These are phyloP conservation scores for Scheffersomyces stipitis DNA, from an alignment of 805 yeast genomes.

Conservation along the genomic window DNA sequence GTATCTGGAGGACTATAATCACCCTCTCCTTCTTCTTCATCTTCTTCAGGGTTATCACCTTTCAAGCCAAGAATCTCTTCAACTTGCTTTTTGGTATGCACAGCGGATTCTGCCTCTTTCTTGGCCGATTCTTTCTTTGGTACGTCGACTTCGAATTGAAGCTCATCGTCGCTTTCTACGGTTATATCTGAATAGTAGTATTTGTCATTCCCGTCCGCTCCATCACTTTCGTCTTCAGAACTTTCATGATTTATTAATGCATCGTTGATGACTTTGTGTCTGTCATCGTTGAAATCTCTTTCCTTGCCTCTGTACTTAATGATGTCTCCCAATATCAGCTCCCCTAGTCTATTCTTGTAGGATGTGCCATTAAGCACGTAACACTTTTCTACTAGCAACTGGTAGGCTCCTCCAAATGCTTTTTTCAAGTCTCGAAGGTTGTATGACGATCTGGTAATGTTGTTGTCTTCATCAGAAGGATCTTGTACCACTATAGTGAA, in stretches of 20 bases:
- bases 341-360: constrained; percentile 65
- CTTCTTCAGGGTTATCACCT: constrained; percentile 3
- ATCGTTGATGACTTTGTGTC: constrained; percentile 59
- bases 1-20: background rate
- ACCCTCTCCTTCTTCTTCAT: constrained; percentile 16
- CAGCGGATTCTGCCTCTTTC: constrained; percentile 3
- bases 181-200: constrained; percentile 46
- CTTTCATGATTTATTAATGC: constrained; percentile 43
- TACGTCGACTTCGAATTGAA: constrained; percentile 3
- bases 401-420: constrained; percentile 88
- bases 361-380: constrained; percentile 67
- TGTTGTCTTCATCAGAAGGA: constrained; percentile 81
- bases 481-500: constrained; percentile 80
- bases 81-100: constrained; percentile 9
- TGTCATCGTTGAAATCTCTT: constrained; percentile 76
- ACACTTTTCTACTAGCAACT: constrained; percentile 69
- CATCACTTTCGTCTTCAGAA: constrained; percentile 32
- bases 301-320: constrained; percentile 72
- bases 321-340: constrained; percentile 76
- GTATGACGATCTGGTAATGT: constrained; percentile 82
- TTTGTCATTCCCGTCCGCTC: constrained; percentile 37
- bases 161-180: constrained; percentile 33
- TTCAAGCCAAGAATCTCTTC: constrained; percentile 22
- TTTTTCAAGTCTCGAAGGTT: constrained; percentile 77
- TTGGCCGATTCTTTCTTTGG: constrained; percentile 4